These are phyloP conservation scores for Lagerstroemia speciosa DNA, from an alignment of 345 rosid species.

Conservation along the genomic window DNA sequence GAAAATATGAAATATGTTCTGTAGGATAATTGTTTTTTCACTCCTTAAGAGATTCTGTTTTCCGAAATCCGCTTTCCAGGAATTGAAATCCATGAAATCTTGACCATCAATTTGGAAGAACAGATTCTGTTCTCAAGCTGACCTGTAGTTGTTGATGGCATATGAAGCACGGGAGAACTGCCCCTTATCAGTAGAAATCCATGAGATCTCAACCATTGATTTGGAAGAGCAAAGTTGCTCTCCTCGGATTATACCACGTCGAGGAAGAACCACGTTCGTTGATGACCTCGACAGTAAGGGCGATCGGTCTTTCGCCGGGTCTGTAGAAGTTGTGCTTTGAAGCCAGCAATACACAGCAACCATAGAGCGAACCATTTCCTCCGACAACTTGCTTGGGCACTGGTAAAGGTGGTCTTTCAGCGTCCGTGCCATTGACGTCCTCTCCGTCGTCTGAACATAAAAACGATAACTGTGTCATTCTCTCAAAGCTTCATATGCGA, in stretches of 20 bases:
- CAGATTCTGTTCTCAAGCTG: slow-evolving; percentile 9
- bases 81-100: too few species aligned
- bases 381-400: slow-evolving; percentile 84
- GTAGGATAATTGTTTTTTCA: too few species aligned
- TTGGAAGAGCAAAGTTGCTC: slow-evolving; percentile 59
- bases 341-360: slow-evolving; percentile 84
- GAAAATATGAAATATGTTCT: too few species aligned
- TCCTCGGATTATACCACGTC: slow-evolving; percentile 27
- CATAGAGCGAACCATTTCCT: slow-evolving; percentile 89
- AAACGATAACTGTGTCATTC: background rate
- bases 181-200: slow-evolving; percentile 58
- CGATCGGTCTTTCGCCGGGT: slow-evolving; percentile 34
- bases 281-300: slow-evolving; percentile 55
- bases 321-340: slow-evolving; percentile 31
- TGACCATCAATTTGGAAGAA: too few species aligned
- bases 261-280: slow-evolving; percentile 53
- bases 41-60: too few species aligned
- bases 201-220: slow-evolving; percentile 63
- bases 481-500: background rate
- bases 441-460: slow-evolving; percentile 18
- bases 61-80: too few species aligned
- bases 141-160: slow-evolving; percentile 76
- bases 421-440: slow-evolving; percentile 31
- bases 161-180: slow-evolving; percentile 60
- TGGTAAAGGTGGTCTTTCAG: slow-evolving; percentile 73